phyloP scores from a whole-genome alignment of 495 filamentous ascomycete genomes.

The Lindgomyces ingoldianus region DNA sequence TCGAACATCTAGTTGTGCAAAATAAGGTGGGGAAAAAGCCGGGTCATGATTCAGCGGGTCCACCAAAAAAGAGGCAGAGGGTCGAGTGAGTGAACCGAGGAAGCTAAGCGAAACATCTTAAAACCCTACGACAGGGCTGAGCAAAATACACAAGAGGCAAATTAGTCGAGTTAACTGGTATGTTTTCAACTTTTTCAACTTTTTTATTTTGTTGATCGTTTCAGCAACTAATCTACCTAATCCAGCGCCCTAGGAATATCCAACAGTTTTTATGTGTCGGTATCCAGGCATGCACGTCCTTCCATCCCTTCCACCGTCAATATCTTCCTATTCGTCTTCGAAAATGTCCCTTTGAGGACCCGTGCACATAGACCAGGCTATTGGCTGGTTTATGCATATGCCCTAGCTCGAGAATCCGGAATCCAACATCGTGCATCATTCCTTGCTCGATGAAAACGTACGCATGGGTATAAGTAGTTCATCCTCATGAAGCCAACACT shows the following conservation, averaged over 20 bases:
- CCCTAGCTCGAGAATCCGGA: no score
- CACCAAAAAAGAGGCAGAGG: constrained; percentile 11
- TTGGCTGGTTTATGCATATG: no score
- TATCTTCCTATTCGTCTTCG: background rate
- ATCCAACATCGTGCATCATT: no score
- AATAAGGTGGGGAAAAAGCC: constrained; percentile 16
- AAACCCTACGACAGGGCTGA: background rate
- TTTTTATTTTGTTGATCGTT: background rate
- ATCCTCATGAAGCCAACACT: no score
- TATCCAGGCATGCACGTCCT: background rate
- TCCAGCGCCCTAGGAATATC: background rate
- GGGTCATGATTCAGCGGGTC: background rate
- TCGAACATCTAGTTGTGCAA: background rate
- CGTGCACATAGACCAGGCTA: background rate
- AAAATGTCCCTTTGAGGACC: background rate
- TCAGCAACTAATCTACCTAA: background rate
- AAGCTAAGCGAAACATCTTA: no score
- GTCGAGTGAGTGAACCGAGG: background rate
- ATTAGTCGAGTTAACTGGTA: background rate
- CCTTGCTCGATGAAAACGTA: background rate
- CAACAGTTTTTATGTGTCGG: no score
- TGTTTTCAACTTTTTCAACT: constrained; percentile 1
- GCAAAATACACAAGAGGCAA: no score
- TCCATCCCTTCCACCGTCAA: background rate
- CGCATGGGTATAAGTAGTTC: background rate